Evolutionary conservation across 257 asterid genomes (phyloP), one percentile per base, ranked within the genome.

Genomic region (Solanum pinnatisectum): DNA sequence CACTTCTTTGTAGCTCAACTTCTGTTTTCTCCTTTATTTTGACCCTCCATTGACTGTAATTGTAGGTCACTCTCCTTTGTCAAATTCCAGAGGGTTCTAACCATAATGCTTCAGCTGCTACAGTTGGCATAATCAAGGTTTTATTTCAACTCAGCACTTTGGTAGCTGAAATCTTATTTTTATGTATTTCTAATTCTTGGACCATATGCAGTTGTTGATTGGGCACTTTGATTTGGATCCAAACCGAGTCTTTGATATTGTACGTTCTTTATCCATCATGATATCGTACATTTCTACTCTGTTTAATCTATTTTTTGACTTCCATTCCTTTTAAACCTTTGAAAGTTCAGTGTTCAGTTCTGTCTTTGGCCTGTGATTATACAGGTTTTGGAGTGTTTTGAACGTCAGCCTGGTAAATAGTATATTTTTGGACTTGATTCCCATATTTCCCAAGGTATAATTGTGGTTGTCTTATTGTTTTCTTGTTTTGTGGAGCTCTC

Each of bases 151-250:
- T 78, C 60, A n/a, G 82, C 87, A 71, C 25, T 79, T 33, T 90
- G 37, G 56, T 81, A 63, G 78, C 71, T 14, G 42, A 84, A n/a
- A 49, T 86, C 86, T 84, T 71, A 68, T 67, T 60, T 85, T 83
- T 72, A 56, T 63, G 35, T 59, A 73, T 88, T 84, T 90, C 93
- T 94, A 87, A 92, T 52, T 89, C 70, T 52, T 87, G 86, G 86
- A 82, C 90, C 59, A 68, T 88, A 40, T 94, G 90, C 98, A 97
- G 99, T 97, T 98, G 36, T 93, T 97, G 90, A 97, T 97, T 84
- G 99, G 99, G 78, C 99, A 97, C 94, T 96, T 97, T 78, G 99
- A 97, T 94, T 96, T 97, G 92, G 99, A 97, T 88, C 99, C 99
- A 20, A 97, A 97, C 86, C 96, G 99, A 68, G 99, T 97, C 88